Evolutionary conservation across 495 filamentous ascomycete genomes (phyloP).

Genomic region (Trichocladium antarcticum): DNA sequence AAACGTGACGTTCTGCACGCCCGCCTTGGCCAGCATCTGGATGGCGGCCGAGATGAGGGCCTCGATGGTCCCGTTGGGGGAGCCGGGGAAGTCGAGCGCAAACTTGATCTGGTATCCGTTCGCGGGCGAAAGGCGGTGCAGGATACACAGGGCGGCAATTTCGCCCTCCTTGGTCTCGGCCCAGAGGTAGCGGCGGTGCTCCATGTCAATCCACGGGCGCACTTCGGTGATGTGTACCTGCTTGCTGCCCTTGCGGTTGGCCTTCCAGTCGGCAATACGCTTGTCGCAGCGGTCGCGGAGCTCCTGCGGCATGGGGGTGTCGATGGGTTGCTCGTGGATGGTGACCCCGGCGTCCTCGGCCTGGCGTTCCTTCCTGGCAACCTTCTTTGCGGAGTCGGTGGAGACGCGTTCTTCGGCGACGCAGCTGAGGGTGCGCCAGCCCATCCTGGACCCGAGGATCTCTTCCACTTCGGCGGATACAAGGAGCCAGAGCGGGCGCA

Average conservation of each 20-base stretch:
- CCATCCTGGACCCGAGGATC: conserved; percentile 59
- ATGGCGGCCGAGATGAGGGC: conserved; percentile 67
- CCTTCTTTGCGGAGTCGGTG: conserved; percentile 56
- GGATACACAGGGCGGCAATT: conserved; percentile 59
- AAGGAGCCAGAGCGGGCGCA: conserved; percentile 75
- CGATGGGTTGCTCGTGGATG: conserved; percentile 52
- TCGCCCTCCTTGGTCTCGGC: conserved; percentile 53
- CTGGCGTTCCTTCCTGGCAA: conserved; percentile 49
- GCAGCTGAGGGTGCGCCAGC: conserved; percentile 74
- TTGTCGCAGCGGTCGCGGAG: conserved; percentile 53
- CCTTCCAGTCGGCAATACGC: conserved; percentile 67
- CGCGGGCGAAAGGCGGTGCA: conserved; percentile 60
- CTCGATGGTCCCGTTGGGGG: conserved; percentile 72
- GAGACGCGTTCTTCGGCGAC: conserved; percentile 76
- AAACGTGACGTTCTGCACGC: conserved; percentile 61
- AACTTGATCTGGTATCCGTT: conserved; percentile 86
- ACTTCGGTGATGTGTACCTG: conserved; percentile 82
- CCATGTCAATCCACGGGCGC: conserved; percentile 64
- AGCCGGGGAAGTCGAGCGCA: conserved; percentile 69
- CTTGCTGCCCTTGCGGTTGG: conserved; percentile 57
- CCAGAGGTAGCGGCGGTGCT: conserved; percentile 74
- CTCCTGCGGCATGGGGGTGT: conserved; percentile 50
- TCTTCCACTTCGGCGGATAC: conserved; percentile 57
- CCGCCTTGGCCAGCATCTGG: conserved; percentile 49
- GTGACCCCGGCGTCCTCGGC: conserved; percentile 70